These are phyloP conservation scores for Phylloporus gajari DNA, from an alignment of 1,284 basidiomycete species.

Conservation along the genomic window DNA sequence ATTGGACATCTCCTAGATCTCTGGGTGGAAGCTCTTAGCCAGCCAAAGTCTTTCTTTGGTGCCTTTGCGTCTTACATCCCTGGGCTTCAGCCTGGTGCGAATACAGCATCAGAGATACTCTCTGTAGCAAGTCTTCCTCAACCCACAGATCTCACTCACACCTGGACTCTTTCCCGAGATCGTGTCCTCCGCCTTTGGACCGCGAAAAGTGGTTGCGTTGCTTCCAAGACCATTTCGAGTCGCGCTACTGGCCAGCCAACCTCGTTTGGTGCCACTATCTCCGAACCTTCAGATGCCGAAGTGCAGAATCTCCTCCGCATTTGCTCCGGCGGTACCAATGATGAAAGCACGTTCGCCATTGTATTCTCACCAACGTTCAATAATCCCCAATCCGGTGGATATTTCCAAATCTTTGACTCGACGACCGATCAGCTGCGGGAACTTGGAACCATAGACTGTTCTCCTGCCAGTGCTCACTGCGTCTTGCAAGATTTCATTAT, in stretches of 20 bases:
- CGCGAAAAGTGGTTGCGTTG: constrained; percentile 72
- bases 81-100: constrained; percentile 55
- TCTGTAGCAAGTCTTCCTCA: constrained; percentile 74
- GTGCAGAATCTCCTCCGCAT: constrained; percentile 70
- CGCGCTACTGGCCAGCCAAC: constrained; percentile 25
- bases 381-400: constrained; percentile 72
- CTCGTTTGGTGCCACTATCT: constrained; percentile 47
- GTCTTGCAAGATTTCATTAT: constrained; percentile 81
- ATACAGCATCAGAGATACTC: constrained; percentile 67
- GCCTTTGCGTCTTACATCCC: constrained; percentile 75
- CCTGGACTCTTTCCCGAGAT: constrained; percentile 91
- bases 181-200: constrained; percentile 87
- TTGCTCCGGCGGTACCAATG: constrained; percentile 55
- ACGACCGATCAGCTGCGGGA: constrained; percentile 65
- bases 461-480: constrained; percentile 68
- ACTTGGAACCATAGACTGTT: constrained; percentile 66
- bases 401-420: constrained; percentile 71
- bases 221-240: constrained; percentile 62
- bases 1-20: constrained; percentile 54
- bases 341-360: constrained; percentile 60
- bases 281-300: constrained; percentile 64
- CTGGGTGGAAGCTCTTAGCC: constrained; percentile 74
- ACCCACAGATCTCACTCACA: constrained; percentile 75
- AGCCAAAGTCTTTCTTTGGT: constrained; percentile 70
- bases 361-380: constrained; percentile 74